Conservation (phyloP, 2,329 filamentous ascomycete genomes). For the Aspergillus fijiensis region DNA sequence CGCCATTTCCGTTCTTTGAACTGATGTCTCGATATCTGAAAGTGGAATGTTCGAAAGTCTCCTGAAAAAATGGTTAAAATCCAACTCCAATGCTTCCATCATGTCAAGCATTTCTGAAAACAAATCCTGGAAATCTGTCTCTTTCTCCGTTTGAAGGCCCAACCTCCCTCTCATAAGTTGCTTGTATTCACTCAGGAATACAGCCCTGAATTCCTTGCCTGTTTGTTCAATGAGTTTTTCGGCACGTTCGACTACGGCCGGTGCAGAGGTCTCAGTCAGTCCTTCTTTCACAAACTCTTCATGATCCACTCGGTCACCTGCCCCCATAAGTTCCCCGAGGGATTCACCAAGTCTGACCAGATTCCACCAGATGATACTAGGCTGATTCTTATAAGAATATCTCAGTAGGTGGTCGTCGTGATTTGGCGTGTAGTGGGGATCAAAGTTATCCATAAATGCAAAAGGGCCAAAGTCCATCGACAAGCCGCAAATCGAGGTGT, state of each 20-base stretch:
- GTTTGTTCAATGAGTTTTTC: slow-evolving; percentile 77
- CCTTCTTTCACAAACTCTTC: slow-evolving; percentile 70
- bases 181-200: slow-evolving; percentile 89
- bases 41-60: slow-evolving; percentile 66
- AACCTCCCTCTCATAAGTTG: slow-evolving; percentile 76
- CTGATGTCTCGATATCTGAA: slow-evolving; percentile 63
- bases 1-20: slow-evolving; percentile 64
- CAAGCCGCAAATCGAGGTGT: slow-evolving; percentile 85
- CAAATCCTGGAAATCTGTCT: slow-evolving; percentile 74
- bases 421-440: slow-evolving; percentile 91
- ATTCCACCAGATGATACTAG: slow-evolving; percentile 98
- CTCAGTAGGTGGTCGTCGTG: slow-evolving; percentile 87
- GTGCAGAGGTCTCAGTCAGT: slow-evolving; percentile 65
- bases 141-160: slow-evolving; percentile 68
- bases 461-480: slow-evolving; percentile 96
- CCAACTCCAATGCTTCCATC: slow-evolving; percentile 77
- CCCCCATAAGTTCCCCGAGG: slow-evolving; percentile 82
- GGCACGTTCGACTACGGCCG: slow-evolving; percentile 72
- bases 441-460: slow-evolving; percentile 96
- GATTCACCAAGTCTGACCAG: slow-evolving; percentile 86
- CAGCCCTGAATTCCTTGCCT: slow-evolving; percentile 83
- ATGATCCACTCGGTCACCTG: slow-evolving; percentile 70
- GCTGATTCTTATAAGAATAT: slow-evolving; percentile 92
- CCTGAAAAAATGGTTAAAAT: slow-evolving; percentile 94
- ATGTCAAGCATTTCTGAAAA: slow-evolving; percentile 82